Evolutionary conservation across 2,329 filamentous ascomycete genomes (phyloP), one percentile per base, ranked within the genome.

Genomic region (Alternaria sp.): DNA sequence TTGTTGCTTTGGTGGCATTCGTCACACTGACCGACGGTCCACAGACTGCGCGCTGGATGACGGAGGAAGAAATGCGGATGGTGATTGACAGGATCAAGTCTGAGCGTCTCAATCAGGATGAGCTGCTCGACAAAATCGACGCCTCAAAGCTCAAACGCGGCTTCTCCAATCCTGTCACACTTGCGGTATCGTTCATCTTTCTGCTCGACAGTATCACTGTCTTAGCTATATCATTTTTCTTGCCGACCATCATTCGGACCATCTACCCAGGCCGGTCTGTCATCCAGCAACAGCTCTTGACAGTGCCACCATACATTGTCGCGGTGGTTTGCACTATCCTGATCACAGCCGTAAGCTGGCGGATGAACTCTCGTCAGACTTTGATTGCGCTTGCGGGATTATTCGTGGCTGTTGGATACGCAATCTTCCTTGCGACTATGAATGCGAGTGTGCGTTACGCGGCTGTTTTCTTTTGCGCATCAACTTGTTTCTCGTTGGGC

Each of bases 191-290:
- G 0, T 76, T 86, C 59, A 82, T 88, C 64, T 89, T 89, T 77
- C 76, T 88, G 1, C 81, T 89, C 52, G 82, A 87, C 79, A 89
- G 89, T 75, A 85, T 91, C 72, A 91, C 89, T 1, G 88, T 91
- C 4, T 87, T 89, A 68, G 88, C 88, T 2, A 80, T 91, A 5
- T 86, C 86, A 0, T 90, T 90, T 80, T 91, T 91, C 76, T 78
- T 83, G 0, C 89, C 89, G 0, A 91, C 88, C 0, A 91, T 92
- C 64, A 86, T 92, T 34, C 77, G 78, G 36, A 89, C 85, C 16
- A 90, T 92, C 67, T 91, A 90, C 66, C 86, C 86, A 0, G 66
- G 82, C 2, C 79, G 79, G 50, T 81, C 80, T 27, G 82, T 85
- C 2, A 79, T 91, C 10, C 83, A 83, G 2, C 86, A 90, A 70